Evolutionary conservation across 208 protist species (phyloP), one percentile per base, ranked within the genome.

Genomic region (Leishmania arabica): DNA sequence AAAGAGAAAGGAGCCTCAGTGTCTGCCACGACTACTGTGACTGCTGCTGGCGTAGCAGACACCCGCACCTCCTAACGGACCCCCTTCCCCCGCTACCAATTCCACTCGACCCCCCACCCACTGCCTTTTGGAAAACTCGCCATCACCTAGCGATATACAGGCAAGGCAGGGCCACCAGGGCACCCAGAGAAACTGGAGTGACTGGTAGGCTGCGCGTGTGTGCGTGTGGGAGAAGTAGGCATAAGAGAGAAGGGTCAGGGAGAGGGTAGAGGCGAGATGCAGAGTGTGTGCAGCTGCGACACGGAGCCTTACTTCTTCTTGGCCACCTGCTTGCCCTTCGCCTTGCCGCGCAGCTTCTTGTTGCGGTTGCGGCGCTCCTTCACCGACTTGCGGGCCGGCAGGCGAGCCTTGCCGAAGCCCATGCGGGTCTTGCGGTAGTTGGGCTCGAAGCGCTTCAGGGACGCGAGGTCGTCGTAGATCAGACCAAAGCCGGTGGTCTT

Each of bases 291-390:
- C 8, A 66, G 74, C 53, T 77, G 47, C 37, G 74, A 11, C 53
- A 37, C 31, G 37, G 27, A 21, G 49, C 56, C 83, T 96, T 98
- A 97, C 92, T 98, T 99, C 93, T 98, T 99, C 91, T 95, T 96
- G 77, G 88, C 82, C 83, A 88, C 85, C 81, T 88, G 86, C 92
- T 99, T 99, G 81, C 89, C 92, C 96, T 99, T 99, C 89, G 98
- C 97, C 91, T 97, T 96, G 74, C 98, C 98, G 90, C 98, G 97
- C 79, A 99, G 85, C 98, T 99, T 99, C 97, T 99, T 99, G 89
- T 94, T 93, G 81, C 98, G 94, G 98, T 99, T 99, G 97, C 99
- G 99, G 87, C 97, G 95, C 90, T 99, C 99, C 96, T 99, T 99
- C 82, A 98, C 89, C 80, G 98, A 98, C 97, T 99, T 99, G 86